Percentiles rank a stretch among this genome's conserved stretches.
These are phyloP conservation scores for Ambrosia artemisiifolia DNA, from an alignment of 129 eudicot genomes.

Conservation along the genomic window DNA sequence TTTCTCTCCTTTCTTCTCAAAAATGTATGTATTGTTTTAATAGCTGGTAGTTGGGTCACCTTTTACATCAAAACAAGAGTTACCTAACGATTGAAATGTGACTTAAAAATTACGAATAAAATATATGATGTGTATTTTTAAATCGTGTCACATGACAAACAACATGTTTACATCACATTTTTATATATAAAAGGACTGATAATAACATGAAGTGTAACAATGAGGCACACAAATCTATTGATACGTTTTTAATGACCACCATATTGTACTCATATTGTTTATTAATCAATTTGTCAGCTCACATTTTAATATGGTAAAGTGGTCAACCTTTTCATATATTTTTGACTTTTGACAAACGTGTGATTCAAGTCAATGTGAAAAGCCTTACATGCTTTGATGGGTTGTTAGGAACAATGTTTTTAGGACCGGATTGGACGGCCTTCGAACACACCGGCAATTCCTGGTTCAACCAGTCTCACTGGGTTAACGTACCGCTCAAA, in stretches of 20 bases:
- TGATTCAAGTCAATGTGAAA: background rate
- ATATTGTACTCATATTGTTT: background rate
- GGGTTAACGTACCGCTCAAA: too few relatives aligned
- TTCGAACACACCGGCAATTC: too few relatives aligned
- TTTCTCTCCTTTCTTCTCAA: background rate
- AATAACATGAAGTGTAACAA: too few relatives aligned
- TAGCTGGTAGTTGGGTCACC: background rate
- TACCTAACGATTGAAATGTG: background rate
- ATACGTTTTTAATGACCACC: background rate
- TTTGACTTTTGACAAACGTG: background rate
- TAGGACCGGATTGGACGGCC: too few relatives aligned
- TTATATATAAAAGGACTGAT: too few relatives aligned
- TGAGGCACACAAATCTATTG: background rate
- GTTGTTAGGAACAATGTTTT: too few relatives aligned
- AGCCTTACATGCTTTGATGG: background rate
- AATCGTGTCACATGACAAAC: background rate
- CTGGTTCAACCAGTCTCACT: too few relatives aligned
- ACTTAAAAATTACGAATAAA: background rate
- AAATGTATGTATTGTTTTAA: background rate
- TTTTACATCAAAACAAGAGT: background rate
- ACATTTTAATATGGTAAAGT: background rate
- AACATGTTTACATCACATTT: background rate
- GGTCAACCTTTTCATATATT: background rate
- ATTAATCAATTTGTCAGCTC: background rate
- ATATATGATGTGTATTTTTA: background rate